Base-by-base conservation (phyloP, 768 basidiomycete genomes). In the Harrya chromipes region DNA sequence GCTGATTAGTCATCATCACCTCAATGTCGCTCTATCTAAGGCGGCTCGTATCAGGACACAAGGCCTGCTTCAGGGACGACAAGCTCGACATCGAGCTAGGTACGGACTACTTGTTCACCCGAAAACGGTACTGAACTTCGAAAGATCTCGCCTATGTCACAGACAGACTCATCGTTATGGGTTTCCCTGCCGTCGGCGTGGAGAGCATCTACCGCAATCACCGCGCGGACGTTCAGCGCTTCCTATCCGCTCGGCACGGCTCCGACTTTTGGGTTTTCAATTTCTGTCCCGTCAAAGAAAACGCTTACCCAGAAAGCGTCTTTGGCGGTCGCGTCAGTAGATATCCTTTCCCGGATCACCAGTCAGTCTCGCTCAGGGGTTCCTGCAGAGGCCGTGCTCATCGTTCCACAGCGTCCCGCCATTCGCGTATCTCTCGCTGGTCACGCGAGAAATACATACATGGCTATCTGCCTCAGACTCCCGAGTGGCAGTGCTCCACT, bases 281-380 rank as follows among this genome's bases (percentile, higher is more conserved):
- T 65, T 83, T 94, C 51, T 94, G 91, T 56, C 90, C 91, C 0
- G 58, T 84, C 8, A 75, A 73, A 54, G 92, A 94, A 67, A 94
- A 94, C 62, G 77, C 82, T 6, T 95, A 95, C 65, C 78, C 83
- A 4, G 71, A 84, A 3, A 68, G 70, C 40, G 69, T 84, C 33
- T 94, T 94, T 62, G 77, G 78, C 12, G 82, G 84, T 8, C 74
- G 88, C 36, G 86, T 92, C 16, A 90, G 86, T 58, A 73, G 91
- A 44, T 93, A 87, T 61, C 92, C 92, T 0, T 93, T 90, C 62
- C 92, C 92, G 19, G 92, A 94, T 62, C 92, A 94, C 63, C 88
- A 93, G 83, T 89, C 55, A 67, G 87, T 76, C 52, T 84, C 87
- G 58, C 83, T 9, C 83, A 76, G 82, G 47, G n/a, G 72, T 40